Evolutionary conservation across 768 basidiomycete species (phyloP).

Genomic region (Russula dissimulans): DNA sequence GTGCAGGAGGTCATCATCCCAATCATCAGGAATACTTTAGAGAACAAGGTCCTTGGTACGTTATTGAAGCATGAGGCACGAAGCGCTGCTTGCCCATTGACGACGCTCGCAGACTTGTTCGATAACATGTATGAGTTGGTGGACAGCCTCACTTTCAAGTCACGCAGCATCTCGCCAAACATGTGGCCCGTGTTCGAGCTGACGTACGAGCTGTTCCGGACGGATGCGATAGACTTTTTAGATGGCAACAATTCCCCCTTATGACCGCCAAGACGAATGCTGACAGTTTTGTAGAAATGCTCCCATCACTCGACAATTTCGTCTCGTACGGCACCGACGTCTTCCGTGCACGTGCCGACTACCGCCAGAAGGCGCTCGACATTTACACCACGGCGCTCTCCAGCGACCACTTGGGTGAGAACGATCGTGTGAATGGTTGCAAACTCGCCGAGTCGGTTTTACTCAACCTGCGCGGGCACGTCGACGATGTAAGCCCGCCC

Average conservation of each 20-base stretch:
- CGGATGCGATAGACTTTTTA: slow-evolving; percentile 76
- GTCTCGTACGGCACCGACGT: slow-evolving; percentile 73
- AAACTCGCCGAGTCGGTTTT: slow-evolving; percentile 78
- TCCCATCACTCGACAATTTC: slow-evolving; percentile 82
- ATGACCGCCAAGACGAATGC: neutral
- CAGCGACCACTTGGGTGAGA: slow-evolving; percentile 67
- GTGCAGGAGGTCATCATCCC: slow-evolving; percentile 79
- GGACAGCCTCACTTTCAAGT: slow-evolving; percentile 77
- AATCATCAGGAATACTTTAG: slow-evolving; percentile 64
- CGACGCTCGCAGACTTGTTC: slow-evolving; percentile 51
- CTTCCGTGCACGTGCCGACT: slow-evolving; percentile 64
- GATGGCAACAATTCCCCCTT: slow-evolving; percentile 39
- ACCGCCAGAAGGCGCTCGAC: slow-evolving; percentile 72
- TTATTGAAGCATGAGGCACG: slow-evolving; percentile 2
- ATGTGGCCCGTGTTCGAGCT: slow-evolving; percentile 87
- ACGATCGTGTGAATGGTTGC: slow-evolving; percentile 75
- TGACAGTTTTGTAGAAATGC: slow-evolving; percentile 51
- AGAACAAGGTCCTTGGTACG: slow-evolving; percentile 68
- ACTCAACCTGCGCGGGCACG: slow-evolving; percentile 65
- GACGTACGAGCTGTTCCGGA: slow-evolving; percentile 76
- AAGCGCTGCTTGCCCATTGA: neutral
- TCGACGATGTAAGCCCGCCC: slow-evolving; percentile 57
- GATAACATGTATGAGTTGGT: slow-evolving; percentile 84
- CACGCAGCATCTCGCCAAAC: slow-evolving; percentile 60
- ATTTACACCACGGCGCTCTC: slow-evolving; percentile 72